Evolutionary conservation across 2,329 filamentous ascomycete species (phyloP), one percentile per base, ranked within the genome.

Genomic region (Fusarium sp.): DNA sequence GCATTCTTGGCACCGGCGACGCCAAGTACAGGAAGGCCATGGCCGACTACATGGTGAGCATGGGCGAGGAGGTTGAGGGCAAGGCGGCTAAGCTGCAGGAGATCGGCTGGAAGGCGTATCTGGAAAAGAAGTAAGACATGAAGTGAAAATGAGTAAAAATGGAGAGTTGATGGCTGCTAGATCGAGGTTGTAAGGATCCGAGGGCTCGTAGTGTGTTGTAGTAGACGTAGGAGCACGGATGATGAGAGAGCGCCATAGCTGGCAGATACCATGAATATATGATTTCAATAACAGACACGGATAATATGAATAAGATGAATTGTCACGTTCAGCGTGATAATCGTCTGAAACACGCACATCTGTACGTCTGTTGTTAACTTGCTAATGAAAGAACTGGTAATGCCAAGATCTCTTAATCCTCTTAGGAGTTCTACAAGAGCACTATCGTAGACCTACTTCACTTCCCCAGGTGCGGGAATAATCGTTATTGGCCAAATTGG

Each of bases 1-100:
- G 92, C 20, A 92, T 94, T 37, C 81, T 95, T 5, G 92, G 92
- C 5, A 82, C 88, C 5, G 86, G 84, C 41, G 88, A 92, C 67
- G 87, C 86, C 71, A 83, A 86, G 20, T 95, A 93, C 80, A 89
- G 91, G 81, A 83, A 86, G 60, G 86, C 88, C 9, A 92, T 93
- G 84, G 88, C 89, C 80, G 84, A 86, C 66, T 74, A 74, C 27
- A 70, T 72, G 30, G 35, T 39, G 4, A 73, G 72, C 4, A 73
- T 75, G 14, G 48, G 65, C 1, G 65, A 72, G 27, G 90, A 92
- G 77, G 93, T 94, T 2, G 81, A 89, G 71, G 86, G 83, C 30
- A 94, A 94, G 84, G 92, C 91, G 43, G 83, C 80, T 25, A 87
- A 81, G 77, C 78, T 94, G 72, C 81, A 87, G 70, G 86, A 89